Conservation (phyloP, 164 flowering plant genomes). For the Magnolia sinica region DNA sequence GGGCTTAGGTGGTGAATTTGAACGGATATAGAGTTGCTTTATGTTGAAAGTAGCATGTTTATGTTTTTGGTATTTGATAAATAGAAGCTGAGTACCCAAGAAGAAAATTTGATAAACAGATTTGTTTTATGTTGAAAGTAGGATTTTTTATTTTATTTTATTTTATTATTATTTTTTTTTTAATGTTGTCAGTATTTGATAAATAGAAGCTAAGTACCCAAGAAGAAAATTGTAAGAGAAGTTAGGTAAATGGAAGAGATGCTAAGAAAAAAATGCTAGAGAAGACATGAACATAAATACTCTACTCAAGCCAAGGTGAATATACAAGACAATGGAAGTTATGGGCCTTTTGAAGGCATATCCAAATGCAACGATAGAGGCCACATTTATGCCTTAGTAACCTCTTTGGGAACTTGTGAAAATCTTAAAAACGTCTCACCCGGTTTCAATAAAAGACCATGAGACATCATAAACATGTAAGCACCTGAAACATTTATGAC, state of each 20-base stretch:
- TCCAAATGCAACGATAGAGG: neutral
- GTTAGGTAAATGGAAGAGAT: neutral
- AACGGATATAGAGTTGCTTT: neutral
- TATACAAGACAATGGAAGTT: neutral
- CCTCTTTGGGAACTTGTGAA: conserved; percentile 3
- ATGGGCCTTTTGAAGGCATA: neutral
- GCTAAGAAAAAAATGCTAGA: neutral
- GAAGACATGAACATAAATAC: neutral
- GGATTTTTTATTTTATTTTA: neutral
- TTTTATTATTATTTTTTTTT: too few relatives aligned
- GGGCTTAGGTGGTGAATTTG: neutral
- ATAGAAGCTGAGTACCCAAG: neutral
- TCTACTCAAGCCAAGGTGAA: neutral
- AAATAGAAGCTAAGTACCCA: neutral
- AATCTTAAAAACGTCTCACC: conserved; percentile 1
- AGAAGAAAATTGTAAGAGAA: neutral
- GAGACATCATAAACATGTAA: neutral
- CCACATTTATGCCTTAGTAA: neutral
- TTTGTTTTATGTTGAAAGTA: neutral
- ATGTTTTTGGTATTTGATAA: neutral
- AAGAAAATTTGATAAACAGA: neutral
- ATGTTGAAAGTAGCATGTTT: neutral
- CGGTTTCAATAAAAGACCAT: neutral
- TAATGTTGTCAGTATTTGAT: too few relatives aligned
- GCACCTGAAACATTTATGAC: conserved; percentile 1